Base-by-base conservation (phyloP, 2,329 filamentous ascomycete genomes). In the Mycosphaerella sp. region DNA sequence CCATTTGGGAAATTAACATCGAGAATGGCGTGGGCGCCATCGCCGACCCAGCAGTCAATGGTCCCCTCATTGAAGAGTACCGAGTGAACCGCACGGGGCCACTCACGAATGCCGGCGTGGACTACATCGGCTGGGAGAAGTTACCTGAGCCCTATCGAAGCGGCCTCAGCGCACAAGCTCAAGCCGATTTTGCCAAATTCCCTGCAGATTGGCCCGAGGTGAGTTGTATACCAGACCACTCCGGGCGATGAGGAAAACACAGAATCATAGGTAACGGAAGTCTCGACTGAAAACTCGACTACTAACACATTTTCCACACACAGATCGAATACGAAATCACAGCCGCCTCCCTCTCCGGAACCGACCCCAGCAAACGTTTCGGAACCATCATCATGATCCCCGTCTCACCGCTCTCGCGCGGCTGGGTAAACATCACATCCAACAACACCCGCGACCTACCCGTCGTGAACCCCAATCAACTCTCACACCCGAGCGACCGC, bases 401-500 rank as follows among this genome's bases (percentile, higher is more conserved):
- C 1, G 58, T 67, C 6, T 59, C 68, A 0, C 68, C 72, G 11
- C 50, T 53, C 9, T 58, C 55, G 2, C 56, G 56, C 17, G 56
- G 58, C 21, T 51, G 45, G 9, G 56, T 60, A 42, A 55, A 43
- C 46, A 54, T 58, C 43, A 51, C 38, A 14, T 45, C 36, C 44
- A 32, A 42, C 11, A 50, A 56, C 42, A 56, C 58, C 7, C 26
- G 44, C 23, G 56, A 51, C 23, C 38, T 48, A 6, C 56, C 56
- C 6, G 38, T 54, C 17, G 38, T 50, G 58, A 70, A 47, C 66
- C 69, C 6, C 62, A 64, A 49, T 41, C 72, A 68, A 68, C 62
- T 74, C 4, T 66, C 65, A 6, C 49, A 68, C 21, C 59, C 62
- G 1, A 57, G 59, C 1, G 72, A 74, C 48, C 52, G 63, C n/a